Conservation (phyloP, 2,329 filamentous ascomycete genomes). For the Tolypocladium nubicola region DNA sequence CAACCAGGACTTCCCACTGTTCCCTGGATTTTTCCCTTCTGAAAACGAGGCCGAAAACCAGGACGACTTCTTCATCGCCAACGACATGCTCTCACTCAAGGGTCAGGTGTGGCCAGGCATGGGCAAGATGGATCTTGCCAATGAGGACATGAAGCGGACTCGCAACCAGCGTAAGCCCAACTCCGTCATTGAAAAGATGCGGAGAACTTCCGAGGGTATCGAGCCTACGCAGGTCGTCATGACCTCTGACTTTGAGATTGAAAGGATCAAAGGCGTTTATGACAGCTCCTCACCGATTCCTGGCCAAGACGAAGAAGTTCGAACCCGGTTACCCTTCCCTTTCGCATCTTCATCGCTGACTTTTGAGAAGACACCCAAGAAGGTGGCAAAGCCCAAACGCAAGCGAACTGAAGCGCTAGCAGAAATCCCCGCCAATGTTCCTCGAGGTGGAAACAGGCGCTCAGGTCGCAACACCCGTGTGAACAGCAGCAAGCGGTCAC, state of each 20-base stretch:
- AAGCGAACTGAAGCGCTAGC: conserved; percentile 20
- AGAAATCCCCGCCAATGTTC: conserved; percentile 24
- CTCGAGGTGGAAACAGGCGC: conserved; percentile 14
- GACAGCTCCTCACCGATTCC: conserved; percentile 41
- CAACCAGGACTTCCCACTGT: conserved; percentile 14
- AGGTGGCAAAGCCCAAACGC: conserved; percentile 16
- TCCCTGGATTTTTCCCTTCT: conserved; percentile 15
- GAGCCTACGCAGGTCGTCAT: conserved; percentile 57
- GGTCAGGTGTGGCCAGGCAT: conserved; percentile 68
- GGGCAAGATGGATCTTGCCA: conserved; percentile 73
- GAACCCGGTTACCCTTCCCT: conserved; percentile 7
- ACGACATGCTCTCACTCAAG: conserved; percentile 43
- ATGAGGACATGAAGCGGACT: conserved; percentile 59
- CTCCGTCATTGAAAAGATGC: conserved; percentile 59
- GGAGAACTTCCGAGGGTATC: conserved; percentile 51
- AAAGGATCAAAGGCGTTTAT: conserved; percentile 47
- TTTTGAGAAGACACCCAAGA: conserved; percentile 17
- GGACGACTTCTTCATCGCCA: conserved; percentile 14
- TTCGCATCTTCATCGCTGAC: conserved; percentile 1
- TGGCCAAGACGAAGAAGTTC: conserved; percentile 31
- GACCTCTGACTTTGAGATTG: conserved; percentile 37
- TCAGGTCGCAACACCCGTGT: conserved; percentile 9
- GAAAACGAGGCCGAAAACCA: conserved; percentile 16
- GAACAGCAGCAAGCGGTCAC: conserved; percentile 8
- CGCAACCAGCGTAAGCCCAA: conserved; percentile 69